Evolutionary conservation across 805 yeast species (phyloP), one percentile per base, ranked within the genome.

Genomic region (Cephaloascus albidus): DNA sequence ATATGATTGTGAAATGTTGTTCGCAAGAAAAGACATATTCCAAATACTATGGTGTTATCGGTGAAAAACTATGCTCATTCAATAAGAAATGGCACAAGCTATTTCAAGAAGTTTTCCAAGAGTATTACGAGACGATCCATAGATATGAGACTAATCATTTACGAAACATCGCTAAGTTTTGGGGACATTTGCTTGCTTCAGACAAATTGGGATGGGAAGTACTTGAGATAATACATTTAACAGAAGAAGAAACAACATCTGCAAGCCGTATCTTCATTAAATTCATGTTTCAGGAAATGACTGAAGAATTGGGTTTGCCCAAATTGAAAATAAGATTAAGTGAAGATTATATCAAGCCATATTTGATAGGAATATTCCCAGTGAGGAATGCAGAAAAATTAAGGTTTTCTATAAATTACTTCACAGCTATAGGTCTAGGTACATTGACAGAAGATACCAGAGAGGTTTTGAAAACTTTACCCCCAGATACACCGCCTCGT

Each of bases 391-490:
- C 68, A 4, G 80, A 76, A 8, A 62, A 74, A 46, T 61, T 81
- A 12, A 66, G 90, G 43, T 90, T 89, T 54, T 72, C 94, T 2
- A 87, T 88, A 53, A 90, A 90, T 53, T 90, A 72, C 55, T 90
- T 90, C 58, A 90, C 97, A 0, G 96, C 97, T 1, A 87, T 90
- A 44, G 94, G 94, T 0, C 56, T 90, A 37, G 97, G 97, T 35
- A 70, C 72, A 2, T 55, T 90, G 41, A 89, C 97, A 0, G 95
- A 86, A 31, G 73, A 64, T 1, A 83, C 89, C 94, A 74, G 97
- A 60, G 70, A 64, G 3, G 65, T 60, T 14, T 55, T 80, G 42
- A 52, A 58, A 39, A 47, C 48, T 15, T 47, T 67, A 27, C 57
- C 68, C 4, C 51, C 48, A 17, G 55, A 47, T 36, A 42, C 45